Base-by-base conservation (phyloP, 176 grass and related monocot species). In the Ananas comosus region DNA sequence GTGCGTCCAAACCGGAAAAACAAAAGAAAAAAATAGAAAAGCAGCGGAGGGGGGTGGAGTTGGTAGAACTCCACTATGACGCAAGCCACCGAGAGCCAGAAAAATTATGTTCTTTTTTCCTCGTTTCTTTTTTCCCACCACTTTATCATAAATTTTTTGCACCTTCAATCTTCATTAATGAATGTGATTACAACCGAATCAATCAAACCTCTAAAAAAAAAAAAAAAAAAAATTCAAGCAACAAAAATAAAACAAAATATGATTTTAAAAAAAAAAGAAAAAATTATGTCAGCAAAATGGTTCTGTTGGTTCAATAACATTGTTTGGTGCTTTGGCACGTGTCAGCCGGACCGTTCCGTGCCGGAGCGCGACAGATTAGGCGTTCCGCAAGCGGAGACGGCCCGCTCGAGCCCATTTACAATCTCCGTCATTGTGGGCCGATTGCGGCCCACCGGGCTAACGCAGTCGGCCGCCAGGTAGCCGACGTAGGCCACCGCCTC, bases 341-440 rank as follows among this genome's bases (percentile, higher is more conserved):
- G 13, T 68, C 53, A 75, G 80, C 19, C 70, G 59, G 11, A 3
- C 48, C 10, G 87, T 83, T 16, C n/a, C 69, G 21, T 59, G 73
- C 11, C 80, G 76, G 13, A 76, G 66, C 52, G 88, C 19, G 11
- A 64, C 65, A 0, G 80, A 71, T 1, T 81, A 73, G 11, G 63
- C 67, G 13, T 42, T 42, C 64, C 50, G 74, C 80, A 88, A 17
- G 70, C 83, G 2, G 21, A 78, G 17, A 91, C 65, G 1, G 92
- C 92, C 65, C 88, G 88, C 54, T 96, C 92, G 3, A 96, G 88
- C 3, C 83, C 88, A 69, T 50, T 58, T 1, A 96, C 92, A 73
- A 96, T 85, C 78, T 96, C 92, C 2, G 80, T 88, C 88, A 96
- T 96, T 50, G 78, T 86, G 2, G 92, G 88, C n/a, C 92, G 71